Evolutionary conservation across 305 asterid genomes (phyloP).

Genomic region (Fraxinus floribunda): DNA sequence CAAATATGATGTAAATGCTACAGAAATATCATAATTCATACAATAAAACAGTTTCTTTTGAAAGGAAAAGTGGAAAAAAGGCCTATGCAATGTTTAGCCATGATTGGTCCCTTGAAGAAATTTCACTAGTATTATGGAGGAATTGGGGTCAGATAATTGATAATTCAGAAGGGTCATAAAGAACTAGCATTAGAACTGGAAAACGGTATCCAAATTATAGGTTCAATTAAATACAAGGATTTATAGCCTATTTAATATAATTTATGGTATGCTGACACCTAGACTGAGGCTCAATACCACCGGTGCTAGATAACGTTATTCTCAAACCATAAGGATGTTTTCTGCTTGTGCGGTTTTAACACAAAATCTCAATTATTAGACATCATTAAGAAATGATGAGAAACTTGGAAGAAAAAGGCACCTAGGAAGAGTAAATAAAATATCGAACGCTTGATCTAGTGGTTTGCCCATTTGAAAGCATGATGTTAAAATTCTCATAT

Average conservation of each 20-base stretch:
- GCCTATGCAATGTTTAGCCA: background rate
- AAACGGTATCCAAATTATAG: background rate
- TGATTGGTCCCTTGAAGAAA: background rate
- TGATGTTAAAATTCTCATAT: background rate
- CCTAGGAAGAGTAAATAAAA: background rate
- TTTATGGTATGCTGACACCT: background rate
- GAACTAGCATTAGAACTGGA: background rate
- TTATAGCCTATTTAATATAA: background rate
- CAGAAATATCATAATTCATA: background rate
- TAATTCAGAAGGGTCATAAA: background rate
- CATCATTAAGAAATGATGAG: background rate
- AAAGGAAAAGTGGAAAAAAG: background rate
- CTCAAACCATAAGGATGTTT: background rate
- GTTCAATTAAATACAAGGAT: background rate
- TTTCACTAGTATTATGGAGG: background rate
- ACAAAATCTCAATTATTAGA: background rate
- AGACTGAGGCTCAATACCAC: background rate
- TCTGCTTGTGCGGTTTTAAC: background rate
- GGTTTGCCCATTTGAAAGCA: background rate
- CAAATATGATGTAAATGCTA: background rate
- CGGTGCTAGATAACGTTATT: background rate
- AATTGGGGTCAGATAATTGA: background rate
- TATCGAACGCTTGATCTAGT: background rate
- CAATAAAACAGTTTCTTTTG: background rate
- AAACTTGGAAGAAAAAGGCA: background rate